Percentiles rank a stretch among this genome's conserved stretches.
phyloP scores from a whole-genome alignment of 176 grass and related monocot species.

The Canna indica region DNA sequence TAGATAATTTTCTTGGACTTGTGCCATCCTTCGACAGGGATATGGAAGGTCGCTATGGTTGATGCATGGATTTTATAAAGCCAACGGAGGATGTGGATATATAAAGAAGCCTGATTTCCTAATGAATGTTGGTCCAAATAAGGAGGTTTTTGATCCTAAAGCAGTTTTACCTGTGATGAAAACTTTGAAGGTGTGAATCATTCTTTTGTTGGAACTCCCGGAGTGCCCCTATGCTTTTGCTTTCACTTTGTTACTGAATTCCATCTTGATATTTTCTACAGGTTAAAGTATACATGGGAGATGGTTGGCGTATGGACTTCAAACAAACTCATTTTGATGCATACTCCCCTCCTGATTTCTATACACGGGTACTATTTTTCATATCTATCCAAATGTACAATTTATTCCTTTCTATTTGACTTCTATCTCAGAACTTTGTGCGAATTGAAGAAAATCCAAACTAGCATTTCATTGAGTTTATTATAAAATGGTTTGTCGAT shows the following conservation, averaged over 20 bases:
- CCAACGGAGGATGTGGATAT: slow-evolving; percentile 80
- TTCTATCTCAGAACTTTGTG: too few relatives aligned
- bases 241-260: not conserved
- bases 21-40: slow-evolving; percentile 28
- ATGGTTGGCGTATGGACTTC: slow-evolving; percentile 79
- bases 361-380: slow-evolving; percentile 41
- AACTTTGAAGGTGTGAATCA: slow-evolving; percentile 29
- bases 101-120: slow-evolving; percentile 94
- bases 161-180: slow-evolving; percentile 68
- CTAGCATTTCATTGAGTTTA: too few relatives aligned
- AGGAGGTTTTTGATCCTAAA: slow-evolving; percentile 70
- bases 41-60: slow-evolving; percentile 91
- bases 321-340: slow-evolving; percentile 69
- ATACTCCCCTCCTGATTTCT: slow-evolving; percentile 95
- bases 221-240: not conserved
- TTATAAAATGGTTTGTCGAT: not conserved
- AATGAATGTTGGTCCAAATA: slow-evolving; percentile 57
- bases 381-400: not conserved
- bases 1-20: not conserved
- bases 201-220: not conserved
- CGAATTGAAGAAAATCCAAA: too few relatives aligned
- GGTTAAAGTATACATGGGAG: slow-evolving; percentile 95
- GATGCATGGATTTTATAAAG: slow-evolving; percentile 86
- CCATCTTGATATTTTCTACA: slow-evolving; percentile 11
- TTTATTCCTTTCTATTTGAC: too few relatives aligned